Conservation (phyloP, 2,329 filamentous ascomycete species). For the Ceratocystis harringtonii region DNA sequence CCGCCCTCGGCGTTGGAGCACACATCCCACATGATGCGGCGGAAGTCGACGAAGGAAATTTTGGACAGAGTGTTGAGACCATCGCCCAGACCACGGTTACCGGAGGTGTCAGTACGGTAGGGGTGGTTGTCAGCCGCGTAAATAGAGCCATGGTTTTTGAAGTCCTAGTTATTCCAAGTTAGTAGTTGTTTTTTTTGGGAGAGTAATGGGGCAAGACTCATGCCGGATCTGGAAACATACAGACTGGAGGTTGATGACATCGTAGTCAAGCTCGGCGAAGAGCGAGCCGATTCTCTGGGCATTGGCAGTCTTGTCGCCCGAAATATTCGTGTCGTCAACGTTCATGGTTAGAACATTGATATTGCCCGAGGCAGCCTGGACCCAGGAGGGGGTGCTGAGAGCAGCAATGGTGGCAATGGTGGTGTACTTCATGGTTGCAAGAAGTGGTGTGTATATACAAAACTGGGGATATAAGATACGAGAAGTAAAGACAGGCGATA, state of each 20-base stretch:
- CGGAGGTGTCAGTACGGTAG: constrained; percentile 47
- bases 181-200: background rate
- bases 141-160: constrained; percentile 51
- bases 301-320: constrained; percentile 46
- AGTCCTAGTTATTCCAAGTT: constrained; percentile 29
- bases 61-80: constrained; percentile 51
- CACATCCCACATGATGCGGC: constrained; percentile 42
- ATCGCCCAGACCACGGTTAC: constrained; percentile 46
- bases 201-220: background rate
- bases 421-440: constrained; percentile 14
- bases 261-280: constrained; percentile 42
- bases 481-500: background rate
- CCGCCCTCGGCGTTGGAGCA: constrained; percentile 40
- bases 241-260: constrained; percentile 52
- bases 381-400: constrained; percentile 10
- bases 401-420: constrained; percentile 10
- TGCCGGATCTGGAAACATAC: constrained; percentile 22
- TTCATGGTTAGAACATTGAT: constrained; percentile 43
- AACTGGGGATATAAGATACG: background rate
- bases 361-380: constrained; percentile 21
- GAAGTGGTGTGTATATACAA: background rate
- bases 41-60: constrained; percentile 40
- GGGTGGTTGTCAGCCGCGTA: constrained; percentile 46
- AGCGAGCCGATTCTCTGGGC: constrained; percentile 39
- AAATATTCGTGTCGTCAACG: constrained; percentile 45